Conservation (phyloP, 2,329 filamentous ascomycete genomes). For the Trichophyton rubrum region DNA sequence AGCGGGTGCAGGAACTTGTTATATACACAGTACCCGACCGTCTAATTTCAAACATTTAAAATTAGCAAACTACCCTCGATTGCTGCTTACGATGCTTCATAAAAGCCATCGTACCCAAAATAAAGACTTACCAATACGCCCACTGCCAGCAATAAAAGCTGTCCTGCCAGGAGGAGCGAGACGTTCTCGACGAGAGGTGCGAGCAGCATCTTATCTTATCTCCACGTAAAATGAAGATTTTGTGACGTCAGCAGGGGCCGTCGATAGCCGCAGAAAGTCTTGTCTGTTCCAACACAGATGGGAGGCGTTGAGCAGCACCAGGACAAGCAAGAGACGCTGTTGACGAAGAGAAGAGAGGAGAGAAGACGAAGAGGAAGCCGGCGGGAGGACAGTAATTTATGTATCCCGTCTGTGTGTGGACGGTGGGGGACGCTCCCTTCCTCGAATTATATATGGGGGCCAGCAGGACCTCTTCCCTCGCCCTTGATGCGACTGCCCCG, state of each 20-base stretch:
- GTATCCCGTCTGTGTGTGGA: background rate
- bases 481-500: background rate
- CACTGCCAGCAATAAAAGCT: conserved; percentile 5
- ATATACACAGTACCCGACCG: conserved; percentile 9
- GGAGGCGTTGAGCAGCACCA: background rate
- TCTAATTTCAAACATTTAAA: background rate
- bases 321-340: background rate
- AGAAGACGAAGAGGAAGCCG: background rate
- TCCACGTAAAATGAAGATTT: conserved; percentile 1
- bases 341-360: background rate
- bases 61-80: background rate
- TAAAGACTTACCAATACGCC: conserved; percentile 6
- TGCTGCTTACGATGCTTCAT: background rate
- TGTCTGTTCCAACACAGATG: background rate
- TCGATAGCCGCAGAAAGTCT: conserved; percentile 4
- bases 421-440: background rate
- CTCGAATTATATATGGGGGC: background rate
- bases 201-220: conserved; percentile 9
- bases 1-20: conserved; percentile 14
- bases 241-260: conserved; percentile 10
- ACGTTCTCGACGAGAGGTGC: conserved; percentile 8
- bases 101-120: no score
- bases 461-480: background rate
- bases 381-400: background rate
- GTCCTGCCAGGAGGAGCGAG: conserved; percentile 7